A percentile compares a stretch with the other conserved stretches of the same genome.
Evolutionary conservation across 192 early-diverging fungal species (phyloP).

Genomic region (Backusella circina): DNA sequence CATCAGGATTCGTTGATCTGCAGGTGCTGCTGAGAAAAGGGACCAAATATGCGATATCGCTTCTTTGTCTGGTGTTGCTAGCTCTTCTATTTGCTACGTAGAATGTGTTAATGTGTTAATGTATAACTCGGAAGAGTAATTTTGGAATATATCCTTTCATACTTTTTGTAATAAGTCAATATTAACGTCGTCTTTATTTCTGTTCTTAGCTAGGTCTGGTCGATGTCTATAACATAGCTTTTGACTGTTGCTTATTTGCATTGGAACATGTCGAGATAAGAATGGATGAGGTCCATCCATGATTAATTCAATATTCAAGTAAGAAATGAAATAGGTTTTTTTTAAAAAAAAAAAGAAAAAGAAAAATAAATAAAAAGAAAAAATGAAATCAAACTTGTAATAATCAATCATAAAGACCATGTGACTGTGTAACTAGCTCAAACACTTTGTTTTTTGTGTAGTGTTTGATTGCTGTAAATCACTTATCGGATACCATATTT

Average conservation of each 20-base stretch:
- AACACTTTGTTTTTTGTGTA: neutral
- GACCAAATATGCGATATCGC: constrained; percentile 68
- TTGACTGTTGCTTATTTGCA: constrained; percentile 20
- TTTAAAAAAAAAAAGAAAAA: neutral
- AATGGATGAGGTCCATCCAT: constrained; percentile 12
- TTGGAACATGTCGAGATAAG: constrained; percentile 28
- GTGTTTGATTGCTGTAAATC: neutral
- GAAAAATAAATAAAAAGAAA: neutral
- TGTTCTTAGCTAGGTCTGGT: constrained; percentile 49
- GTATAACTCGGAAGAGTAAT: neutral
- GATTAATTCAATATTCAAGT: neutral
- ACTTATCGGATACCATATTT: neutral
- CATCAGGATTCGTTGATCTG: constrained; percentile 61
- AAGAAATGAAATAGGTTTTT: neutral
- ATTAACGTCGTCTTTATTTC: constrained; percentile 45
- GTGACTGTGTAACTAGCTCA: neutral
- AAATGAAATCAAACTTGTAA: neutral
- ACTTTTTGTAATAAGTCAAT: constrained; percentile 48
- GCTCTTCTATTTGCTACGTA: constrained; percentile 50
- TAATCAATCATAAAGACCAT: neutral
- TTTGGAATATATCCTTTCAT: neutral
- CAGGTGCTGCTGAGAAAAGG: constrained; percentile 61
- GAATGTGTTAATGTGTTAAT: neutral
- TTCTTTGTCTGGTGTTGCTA: constrained; percentile 52
- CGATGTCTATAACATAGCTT: constrained; percentile 53